Conservation (phyloP, 176 grass and related monocot species). For the Paspalum vaginatum region DNA sequence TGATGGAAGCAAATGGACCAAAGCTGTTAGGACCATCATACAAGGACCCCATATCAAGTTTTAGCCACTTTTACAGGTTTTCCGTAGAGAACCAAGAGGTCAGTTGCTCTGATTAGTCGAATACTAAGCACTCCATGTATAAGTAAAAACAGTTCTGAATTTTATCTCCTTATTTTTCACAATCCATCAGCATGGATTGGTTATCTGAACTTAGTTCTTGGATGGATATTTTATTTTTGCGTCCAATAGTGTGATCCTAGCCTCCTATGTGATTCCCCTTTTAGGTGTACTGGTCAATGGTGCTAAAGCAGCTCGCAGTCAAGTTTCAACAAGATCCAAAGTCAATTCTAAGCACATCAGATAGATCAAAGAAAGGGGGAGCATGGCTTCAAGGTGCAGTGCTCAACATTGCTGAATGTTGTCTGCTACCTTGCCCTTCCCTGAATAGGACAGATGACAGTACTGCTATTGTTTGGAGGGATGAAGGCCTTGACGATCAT, state of each 20-base stretch:
- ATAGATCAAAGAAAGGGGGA: conserved; percentile 68
- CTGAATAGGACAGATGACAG: conserved; percentile 77
- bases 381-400: conserved; percentile 73
- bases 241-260: not conserved
- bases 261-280: conserved; percentile 3
- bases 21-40: conserved; percentile 77
- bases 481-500: conserved; percentile 76
- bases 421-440: conserved; percentile 65
- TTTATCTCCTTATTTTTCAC: not conserved
- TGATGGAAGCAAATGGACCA: conserved; percentile 77
- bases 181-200: not conserved
- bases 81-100: conserved; percentile 77
- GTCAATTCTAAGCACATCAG: conserved; percentile 68
- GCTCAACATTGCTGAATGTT: conserved; percentile 97
- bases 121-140: not conserved
- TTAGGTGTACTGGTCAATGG: conserved; percentile 80
- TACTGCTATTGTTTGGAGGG: conserved; percentile 83
- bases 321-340: conserved; percentile 64
- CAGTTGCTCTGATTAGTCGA: conserved; percentile 4
- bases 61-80: conserved; percentile 58
- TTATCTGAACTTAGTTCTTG: not conserved
- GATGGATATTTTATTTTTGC: not conserved
- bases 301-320: conserved; percentile 66
- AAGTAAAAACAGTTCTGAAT: not conserved
- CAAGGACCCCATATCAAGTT: conserved; percentile 75